phyloP scores from a whole-genome alignment of 768 basidiomycete species.

The Lactarius evosmus region DNA sequence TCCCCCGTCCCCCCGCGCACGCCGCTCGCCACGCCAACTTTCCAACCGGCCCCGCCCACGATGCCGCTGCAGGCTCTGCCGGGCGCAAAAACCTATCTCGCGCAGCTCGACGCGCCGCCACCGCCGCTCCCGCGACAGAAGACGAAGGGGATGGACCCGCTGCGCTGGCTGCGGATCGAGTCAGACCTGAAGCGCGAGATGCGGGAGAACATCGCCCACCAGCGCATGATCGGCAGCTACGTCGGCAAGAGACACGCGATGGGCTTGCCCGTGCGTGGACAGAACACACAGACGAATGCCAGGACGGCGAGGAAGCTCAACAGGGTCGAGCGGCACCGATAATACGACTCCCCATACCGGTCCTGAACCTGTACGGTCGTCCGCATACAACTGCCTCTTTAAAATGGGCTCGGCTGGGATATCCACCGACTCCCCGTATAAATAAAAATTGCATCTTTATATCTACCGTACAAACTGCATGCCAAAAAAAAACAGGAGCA shows the following conservation, averaged over 20 bases:
- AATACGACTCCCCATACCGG: neutral
- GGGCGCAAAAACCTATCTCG: slow-evolving; percentile 21
- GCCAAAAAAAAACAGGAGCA: neutral
- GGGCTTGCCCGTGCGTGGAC: slow-evolving; percentile 90
- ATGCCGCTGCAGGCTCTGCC: slow-evolving; percentile 35
- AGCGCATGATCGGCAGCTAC: slow-evolving; percentile 92
- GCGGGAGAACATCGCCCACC: slow-evolving; percentile 89
- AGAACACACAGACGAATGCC: slow-evolving; percentile 88
- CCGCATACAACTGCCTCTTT: neutral
- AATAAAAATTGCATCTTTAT: slow-evolving; percentile 1
- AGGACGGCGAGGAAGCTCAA: slow-evolving; percentile 90
- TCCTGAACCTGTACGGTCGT: neutral
- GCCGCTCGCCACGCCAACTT: slow-evolving; percentile 59
- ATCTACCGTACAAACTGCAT: slow-evolving; percentile 13
- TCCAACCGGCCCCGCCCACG: slow-evolving; percentile 46
- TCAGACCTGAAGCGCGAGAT: slow-evolving; percentile 78
- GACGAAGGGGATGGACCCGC: slow-evolving; percentile 47
- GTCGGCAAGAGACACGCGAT: slow-evolving; percentile 91
- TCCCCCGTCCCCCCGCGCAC: slow-evolving; percentile 61
- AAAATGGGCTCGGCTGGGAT: neutral
- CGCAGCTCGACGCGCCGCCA: neutral
- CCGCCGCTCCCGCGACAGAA: slow-evolving; percentile 17
- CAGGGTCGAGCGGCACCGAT: slow-evolving; percentile 62
- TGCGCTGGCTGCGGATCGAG: slow-evolving; percentile 80
- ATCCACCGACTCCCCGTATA: neutral